Evolutionary conservation across 352 stramenopile species (phyloP).

Genomic region (Phytophthora tubulina): DNA sequence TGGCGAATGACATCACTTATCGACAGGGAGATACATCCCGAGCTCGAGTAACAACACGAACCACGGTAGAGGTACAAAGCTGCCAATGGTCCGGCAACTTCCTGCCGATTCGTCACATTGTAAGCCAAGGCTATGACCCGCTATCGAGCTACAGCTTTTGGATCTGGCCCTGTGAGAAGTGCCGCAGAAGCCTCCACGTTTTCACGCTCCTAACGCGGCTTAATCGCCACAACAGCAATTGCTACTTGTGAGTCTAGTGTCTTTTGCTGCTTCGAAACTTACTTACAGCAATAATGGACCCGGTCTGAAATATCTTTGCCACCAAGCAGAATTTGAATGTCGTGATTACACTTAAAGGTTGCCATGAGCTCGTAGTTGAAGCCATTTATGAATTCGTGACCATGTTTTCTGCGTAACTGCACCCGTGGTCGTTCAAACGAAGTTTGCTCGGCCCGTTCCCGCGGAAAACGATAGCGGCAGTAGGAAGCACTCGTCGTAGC

Average conservation of each 20-base stretch:
- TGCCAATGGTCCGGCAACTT: too few relatives aligned
- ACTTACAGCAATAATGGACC: slow-evolving; percentile 26
- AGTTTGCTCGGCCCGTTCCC: background rate
- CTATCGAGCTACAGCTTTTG: too few relatives aligned
- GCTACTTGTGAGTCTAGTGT: background rate
- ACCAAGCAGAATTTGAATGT: background rate
- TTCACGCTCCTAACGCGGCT: background rate
- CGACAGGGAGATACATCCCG: too few relatives aligned
- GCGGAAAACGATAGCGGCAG: slow-evolving; percentile 12
- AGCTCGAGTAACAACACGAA: too few relatives aligned
- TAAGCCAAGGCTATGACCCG: too few relatives aligned
- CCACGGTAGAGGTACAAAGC: too few relatives aligned
- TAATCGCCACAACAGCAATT: slow-evolving; percentile 3
- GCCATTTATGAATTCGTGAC: slow-evolving; percentile 10
- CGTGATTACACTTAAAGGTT: background rate
- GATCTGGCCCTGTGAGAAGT: too few relatives aligned
- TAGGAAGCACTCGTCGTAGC: background rate
- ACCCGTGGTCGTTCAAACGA: background rate
- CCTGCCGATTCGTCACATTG: too few relatives aligned
- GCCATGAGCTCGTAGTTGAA: slow-evolving; percentile 17
- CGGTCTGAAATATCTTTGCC: slow-evolving; percentile 2
- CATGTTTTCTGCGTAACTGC: background rate
- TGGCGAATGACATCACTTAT: too few relatives aligned
- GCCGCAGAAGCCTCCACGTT: too few relatives aligned
- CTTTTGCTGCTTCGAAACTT: slow-evolving; percentile 14